Base-by-base conservation (phyloP, 306 rosid species). In the Sicyos baderoa region DNA sequence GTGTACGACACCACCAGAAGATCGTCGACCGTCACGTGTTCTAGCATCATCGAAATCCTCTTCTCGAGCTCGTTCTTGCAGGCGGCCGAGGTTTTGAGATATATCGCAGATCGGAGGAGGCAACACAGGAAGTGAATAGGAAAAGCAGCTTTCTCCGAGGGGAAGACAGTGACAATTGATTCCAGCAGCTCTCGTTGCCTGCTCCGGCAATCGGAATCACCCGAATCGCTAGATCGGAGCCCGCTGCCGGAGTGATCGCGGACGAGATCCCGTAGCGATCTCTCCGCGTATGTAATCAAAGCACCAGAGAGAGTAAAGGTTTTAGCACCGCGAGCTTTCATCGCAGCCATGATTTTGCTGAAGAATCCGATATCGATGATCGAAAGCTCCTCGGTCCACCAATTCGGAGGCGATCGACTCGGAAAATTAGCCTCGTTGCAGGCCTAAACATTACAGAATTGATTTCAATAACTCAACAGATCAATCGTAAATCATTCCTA, bases 351-450 rank as follows among this genome's bases (percentile, higher is more conserved):
- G 0, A 90, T 81, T 76, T 81, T 84, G 4, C 80, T 75, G 52
- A 93, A 84, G 50, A 75, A 82, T 7, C 76, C 82, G 0, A 93
- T 74, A 51, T 84, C 86, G 9, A 93, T 76, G 0, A 81, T 75
- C 4, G 90, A 75, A 3, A 93, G 84, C 64, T 89, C 97, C 80
- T 86, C 91, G n/a, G 91, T 85, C 97, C 97, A 93, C 99, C 96
- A 88, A 13, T 88, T 88, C 42, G 90, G 87, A 21, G 96, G 96
- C 9, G 99, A 74, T 0, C 91, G 85, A 73, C 87, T 85, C 0
- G 97, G 97, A 44, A 86, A 88, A 19, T 70, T 88, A 0, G 91
- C 86, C 74, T 93, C 99, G 25, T 78, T 79, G 72, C 86, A 84
- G 3, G 79, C 87, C 86, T 77, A 25, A 21, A 17, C 18, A 50